Evolutionary conservation across 805 yeast genomes (phyloP), one percentile per base, ranked within the genome.

Genomic region (Cyberlindnera saturnus): DNA sequence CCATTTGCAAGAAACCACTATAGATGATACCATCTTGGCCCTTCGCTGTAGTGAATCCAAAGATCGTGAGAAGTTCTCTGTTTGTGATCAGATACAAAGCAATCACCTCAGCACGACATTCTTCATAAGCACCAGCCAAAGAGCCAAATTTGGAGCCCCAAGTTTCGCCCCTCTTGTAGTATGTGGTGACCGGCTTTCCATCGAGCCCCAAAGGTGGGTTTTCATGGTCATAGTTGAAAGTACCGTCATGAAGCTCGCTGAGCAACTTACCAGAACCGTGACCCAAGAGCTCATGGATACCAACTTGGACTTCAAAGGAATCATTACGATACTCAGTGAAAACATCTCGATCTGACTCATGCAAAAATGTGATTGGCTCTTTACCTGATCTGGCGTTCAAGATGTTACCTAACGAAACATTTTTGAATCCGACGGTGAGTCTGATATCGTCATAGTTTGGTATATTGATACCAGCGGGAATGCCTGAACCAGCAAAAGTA

Each of bases 361-460:
- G 57, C 43, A 88, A 67, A 58, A 88, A 88, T 14, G 88, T 81
- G 50, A 82, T 72, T 33, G 81, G 81, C 50, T 81, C 82, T 52
- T 77, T 79, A 39, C 77, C 73, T 1, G 91, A 79, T 48, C 80
- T 79, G 19, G 96, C 86, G 50, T 81, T 79, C 51, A 88, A 66
- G 38, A 88, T 87, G 62, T 88, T 88, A 20, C 96, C 96, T 49
- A 88, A 70, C 2, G 95, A 86, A 29, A 88, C 96, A 55, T 88
- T 88, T 61, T 88, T 88, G 69, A 88, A 88, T 2, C 96, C 96
- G 56, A 81, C 65, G 45, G 80, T 85, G 59, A 86, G 71, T 57
- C 96, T 74, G 43, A 87, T 89, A 58, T 86, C 95, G 62, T 88
- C 96, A 63, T 88, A 88, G 65, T 88, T 88, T 47, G 96, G 96